Percentiles rank a stretch among this genome's conserved stretches.
Conservation (phyloP, 768 basidiomycete species). For the Boletus tylopilopsis region DNA sequence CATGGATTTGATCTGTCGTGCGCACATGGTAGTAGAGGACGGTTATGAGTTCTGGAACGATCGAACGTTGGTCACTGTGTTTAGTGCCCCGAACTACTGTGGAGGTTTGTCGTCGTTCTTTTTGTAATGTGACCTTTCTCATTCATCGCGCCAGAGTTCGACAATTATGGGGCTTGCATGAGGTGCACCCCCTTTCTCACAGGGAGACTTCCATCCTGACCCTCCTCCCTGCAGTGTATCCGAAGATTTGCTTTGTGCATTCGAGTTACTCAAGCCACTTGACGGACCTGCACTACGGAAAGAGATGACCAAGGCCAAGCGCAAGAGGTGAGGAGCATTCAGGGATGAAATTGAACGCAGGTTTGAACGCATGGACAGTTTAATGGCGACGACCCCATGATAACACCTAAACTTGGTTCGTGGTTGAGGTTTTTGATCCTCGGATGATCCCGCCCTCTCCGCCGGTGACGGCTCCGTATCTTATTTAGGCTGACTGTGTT, state of each 20-base stretch:
- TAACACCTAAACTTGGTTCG: not conserved
- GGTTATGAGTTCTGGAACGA: conserved; percentile 99
- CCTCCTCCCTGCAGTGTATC: conserved; percentile 61
- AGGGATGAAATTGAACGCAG: not conserved
- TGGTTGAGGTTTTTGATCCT: conserved; percentile 5
- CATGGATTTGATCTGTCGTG: conserved; percentile 99
- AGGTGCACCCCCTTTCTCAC: conserved; percentile 46
- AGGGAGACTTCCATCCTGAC: conserved; percentile 9
- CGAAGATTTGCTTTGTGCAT: conserved; percentile 95
- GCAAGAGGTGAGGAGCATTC: conserved; percentile 69
- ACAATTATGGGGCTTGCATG: conserved; percentile 95
- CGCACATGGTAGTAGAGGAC: conserved; percentile 99
- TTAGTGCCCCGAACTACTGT: conserved; percentile 96
- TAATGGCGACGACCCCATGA: conserved; percentile 35
- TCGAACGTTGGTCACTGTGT: conserved; percentile 95
- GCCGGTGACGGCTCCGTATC: conserved; percentile 12
- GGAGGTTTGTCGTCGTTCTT: conserved; percentile 63
- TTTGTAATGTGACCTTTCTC: conserved; percentile 8
- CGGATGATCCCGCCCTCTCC: conserved; percentile 5
- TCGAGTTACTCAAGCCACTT: conserved; percentile 93
- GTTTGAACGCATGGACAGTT: conserved; percentile 14
- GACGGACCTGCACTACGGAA: conserved; percentile 93
- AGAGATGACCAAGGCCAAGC: conserved; percentile 98
- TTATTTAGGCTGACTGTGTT: conserved; percentile 21
- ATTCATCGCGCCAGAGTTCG: conserved; percentile 60